A percentile compares a stretch with the other conserved stretches of the same genome.
Evolutionary conservation across 2,329 filamentous ascomycete genomes (phyloP).

Genomic region (Talaromyces atroroseus): DNA sequence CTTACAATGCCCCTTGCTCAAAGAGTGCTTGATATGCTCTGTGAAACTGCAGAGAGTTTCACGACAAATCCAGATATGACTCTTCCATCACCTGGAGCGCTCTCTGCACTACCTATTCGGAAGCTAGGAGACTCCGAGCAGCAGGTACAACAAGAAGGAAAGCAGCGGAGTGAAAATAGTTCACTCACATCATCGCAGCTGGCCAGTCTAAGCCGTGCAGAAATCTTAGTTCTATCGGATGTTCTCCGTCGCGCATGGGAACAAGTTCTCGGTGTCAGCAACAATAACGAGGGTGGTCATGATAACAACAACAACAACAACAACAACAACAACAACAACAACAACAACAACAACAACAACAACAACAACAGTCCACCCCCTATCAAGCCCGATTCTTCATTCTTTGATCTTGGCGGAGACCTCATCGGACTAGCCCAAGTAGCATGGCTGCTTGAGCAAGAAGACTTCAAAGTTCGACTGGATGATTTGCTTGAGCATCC

Average conservation of each 20-base stretch:
- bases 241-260: slow-evolving; percentile 37
- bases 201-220: slow-evolving; percentile 32
- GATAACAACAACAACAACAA: not conserved
- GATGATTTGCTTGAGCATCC: slow-evolving; percentile 39
- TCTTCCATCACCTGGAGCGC: slow-evolving; percentile 29
- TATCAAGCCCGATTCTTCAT: slow-evolving; percentile 36
- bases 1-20: slow-evolving; percentile 29
- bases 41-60: slow-evolving; percentile 32
- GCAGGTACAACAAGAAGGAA: slow-evolving; percentile 20
- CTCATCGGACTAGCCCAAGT: slow-evolving; percentile 38
- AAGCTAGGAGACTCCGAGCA: slow-evolving; percentile 21
- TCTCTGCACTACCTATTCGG: slow-evolving; percentile 28
- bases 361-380: slow-evolving; percentile 8
- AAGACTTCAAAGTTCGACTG: slow-evolving; percentile 34
- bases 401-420: slow-evolving; percentile 39
- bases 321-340: not conserved
- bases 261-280: slow-evolving; percentile 29
- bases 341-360: no score
- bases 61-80: slow-evolving; percentile 30
- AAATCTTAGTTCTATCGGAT: slow-evolving; percentile 36
- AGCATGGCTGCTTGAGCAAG: slow-evolving; percentile 37
- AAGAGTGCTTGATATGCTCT: slow-evolving; percentile 37
- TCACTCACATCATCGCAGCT: slow-evolving; percentile 31
- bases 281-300: slow-evolving; percentile 16
- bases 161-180: not conserved